A percentile compares a stretch with the other conserved stretches of the same genome.
These are phyloP conservation scores for Pseudoturritis turrita DNA, from an alignment of 345 rosid genomes.

Conservation along the genomic window DNA sequence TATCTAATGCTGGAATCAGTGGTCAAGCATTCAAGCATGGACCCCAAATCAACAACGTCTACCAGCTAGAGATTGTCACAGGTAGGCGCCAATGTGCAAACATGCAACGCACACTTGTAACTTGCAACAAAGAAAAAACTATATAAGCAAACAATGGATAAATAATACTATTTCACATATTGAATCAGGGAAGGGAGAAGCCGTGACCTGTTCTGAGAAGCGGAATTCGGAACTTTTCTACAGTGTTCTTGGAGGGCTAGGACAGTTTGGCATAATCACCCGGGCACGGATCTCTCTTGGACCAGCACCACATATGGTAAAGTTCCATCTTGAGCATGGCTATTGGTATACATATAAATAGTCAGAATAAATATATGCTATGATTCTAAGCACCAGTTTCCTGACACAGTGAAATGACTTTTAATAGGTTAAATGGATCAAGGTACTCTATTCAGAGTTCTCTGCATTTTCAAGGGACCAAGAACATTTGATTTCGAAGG, in stretches of 20 bases:
- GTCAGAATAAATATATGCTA: background rate
- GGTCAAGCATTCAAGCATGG: conserved; percentile 93
- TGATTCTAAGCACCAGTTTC: conserved; percentile 3
- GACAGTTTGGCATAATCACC: conserved; percentile 94
- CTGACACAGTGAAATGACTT: conserved; percentile 14
- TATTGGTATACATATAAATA: background rate
- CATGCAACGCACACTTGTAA: conserved; percentile 14
- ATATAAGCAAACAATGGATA: background rate
- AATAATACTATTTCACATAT: conserved; percentile 2
- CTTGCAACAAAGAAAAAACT: background rate
- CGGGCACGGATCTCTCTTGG: conserved; percentile 72
- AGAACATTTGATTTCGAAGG: conserved; percentile 61
- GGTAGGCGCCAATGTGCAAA: conserved; percentile 36
- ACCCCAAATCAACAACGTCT: conserved; percentile 82
- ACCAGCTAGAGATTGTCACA: conserved; percentile 85
- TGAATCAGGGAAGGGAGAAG: conserved; percentile 81
- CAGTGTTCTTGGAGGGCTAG: conserved; percentile 92
- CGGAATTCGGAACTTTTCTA: conserved; percentile 76
- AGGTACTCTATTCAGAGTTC: conserved; percentile 83
- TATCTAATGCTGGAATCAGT: conserved; percentile 89
- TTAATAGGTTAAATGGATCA: conserved; percentile 88
- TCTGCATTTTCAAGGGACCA: conserved; percentile 73
- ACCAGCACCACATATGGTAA: conserved; percentile 70
- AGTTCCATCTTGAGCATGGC: background rate
- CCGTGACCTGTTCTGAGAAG: conserved; percentile 69